Conservation (phyloP, 176 grass and related monocot genomes). For the Elymus sibiricus region DNA sequence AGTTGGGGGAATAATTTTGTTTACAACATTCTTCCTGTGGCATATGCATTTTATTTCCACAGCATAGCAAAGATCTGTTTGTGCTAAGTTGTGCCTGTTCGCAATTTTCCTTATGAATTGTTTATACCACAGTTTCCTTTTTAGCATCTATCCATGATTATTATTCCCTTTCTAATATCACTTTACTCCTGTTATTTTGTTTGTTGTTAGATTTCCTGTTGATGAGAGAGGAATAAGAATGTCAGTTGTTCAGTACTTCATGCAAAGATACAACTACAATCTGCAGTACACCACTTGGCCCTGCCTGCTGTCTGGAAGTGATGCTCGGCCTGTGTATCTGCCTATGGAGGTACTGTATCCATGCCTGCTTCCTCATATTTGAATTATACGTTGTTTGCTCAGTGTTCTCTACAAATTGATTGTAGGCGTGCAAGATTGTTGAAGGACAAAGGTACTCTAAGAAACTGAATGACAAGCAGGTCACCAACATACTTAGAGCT, state of each 20-base stretch:
- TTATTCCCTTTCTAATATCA: not conserved
- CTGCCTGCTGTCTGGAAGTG: conserved; percentile 72
- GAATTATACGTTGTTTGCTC: not conserved
- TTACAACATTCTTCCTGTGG: not conserved
- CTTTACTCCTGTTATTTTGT: not conserved
- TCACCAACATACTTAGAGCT: conserved; percentile 61
- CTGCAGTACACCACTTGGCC: conserved; percentile 48
- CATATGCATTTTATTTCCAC: not conserved
- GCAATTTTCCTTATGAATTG: not conserved
- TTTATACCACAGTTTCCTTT: not conserved
- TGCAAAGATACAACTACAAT: conserved; percentile 43
- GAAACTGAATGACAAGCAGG: conserved; percentile 79
- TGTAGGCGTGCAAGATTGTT: conserved; percentile 72
- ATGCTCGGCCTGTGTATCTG: conserved; percentile 61
- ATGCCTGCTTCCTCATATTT: not conserved
- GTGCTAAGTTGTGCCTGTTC: not conserved
- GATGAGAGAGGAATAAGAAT: conserved; percentile 40
- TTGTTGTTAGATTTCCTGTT: conserved; percentile 59
- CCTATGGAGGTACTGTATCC: conserved; percentile 61
- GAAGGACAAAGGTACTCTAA: conserved; percentile 78
- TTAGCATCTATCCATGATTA: not conserved
- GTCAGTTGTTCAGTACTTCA: conserved; percentile 71
- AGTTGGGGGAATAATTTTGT: not conserved
- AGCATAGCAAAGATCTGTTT: not conserved
- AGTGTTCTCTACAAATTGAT: not conserved